Percentiles rank a stretch among this genome's conserved stretches.
Conservation (phyloP, 1,284 basidiomycete genomes). For the Porogramme epimiltina region DNA sequence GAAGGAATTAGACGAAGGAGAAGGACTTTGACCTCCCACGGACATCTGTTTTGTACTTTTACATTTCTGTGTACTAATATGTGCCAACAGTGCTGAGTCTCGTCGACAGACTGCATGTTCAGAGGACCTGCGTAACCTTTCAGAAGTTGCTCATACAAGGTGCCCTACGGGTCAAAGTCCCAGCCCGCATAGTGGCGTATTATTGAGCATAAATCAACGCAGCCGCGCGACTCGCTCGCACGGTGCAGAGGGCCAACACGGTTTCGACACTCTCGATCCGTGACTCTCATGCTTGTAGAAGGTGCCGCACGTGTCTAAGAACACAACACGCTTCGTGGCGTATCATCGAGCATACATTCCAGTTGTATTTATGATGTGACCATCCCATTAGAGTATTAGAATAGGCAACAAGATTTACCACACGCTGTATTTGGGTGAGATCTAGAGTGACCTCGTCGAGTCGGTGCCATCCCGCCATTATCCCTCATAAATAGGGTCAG, state of each 20-base stretch:
- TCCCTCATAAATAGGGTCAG: too few species aligned
- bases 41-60: constrained; percentile 5
- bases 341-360: constrained; percentile 29
- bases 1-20: constrained; percentile 62
- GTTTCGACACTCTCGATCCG: too few species aligned
- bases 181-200: constrained; percentile 75
- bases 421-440: too few species aligned
- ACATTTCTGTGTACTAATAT: constrained; percentile 11
- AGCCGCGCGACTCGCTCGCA: not conserved
- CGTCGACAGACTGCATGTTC: not conserved
- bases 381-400: too few species aligned
- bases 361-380: too few species aligned
- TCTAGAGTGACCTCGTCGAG: too few species aligned
- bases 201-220: constrained; percentile 61
- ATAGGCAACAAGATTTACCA: too few species aligned
- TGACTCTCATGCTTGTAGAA: constrained; percentile 23
- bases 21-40: constrained; percentile 42
- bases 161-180: constrained; percentile 69
- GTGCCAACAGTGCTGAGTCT: constrained; percentile 5
- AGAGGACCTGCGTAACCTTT: not conserved
- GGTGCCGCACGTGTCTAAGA: constrained; percentile 25
- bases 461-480: too few species aligned
- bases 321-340: constrained; percentile 20
- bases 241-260: too few species aligned
- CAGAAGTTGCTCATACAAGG: constrained; percentile 71